phyloP scores from a whole-genome alignment of 768 basidiomycete genomes.

The Pleurotus platypus region DNA sequence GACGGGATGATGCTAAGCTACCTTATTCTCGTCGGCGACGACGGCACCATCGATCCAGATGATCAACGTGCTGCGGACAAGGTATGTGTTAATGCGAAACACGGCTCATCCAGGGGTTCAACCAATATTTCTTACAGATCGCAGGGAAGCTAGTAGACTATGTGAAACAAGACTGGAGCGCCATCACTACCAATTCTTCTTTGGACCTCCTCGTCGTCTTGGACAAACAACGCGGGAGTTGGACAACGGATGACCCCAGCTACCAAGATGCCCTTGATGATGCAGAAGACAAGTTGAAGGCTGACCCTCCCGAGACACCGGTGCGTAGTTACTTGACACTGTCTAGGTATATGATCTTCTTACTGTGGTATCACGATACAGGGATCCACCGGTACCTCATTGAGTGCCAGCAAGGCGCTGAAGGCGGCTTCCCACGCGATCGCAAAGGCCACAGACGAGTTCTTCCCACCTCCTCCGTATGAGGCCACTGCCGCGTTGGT shows the following conservation, averaged over 20 bases:
- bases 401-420: neutral
- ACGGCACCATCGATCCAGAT: constrained; percentile 5
- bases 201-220: neutral
- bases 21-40: constrained; percentile 3
- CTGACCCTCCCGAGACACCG: constrained; percentile 2
- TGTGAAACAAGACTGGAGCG: neutral
- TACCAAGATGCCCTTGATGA: constrained; percentile 1
- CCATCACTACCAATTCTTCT: neutral
- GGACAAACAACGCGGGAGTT: neutral
- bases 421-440: neutral
- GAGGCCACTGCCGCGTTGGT: neutral
- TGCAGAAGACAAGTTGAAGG: neutral
- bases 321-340: neutral
- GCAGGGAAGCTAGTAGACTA: constrained; percentile 1
- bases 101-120: neutral
- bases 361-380: neutral
- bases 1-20: constrained; percentile 6
- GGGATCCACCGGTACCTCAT: neutral
- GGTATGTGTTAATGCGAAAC: neutral
- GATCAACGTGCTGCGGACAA: constrained; percentile 9
- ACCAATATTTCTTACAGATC: neutral
- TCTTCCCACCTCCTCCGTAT: constrained; percentile 1
- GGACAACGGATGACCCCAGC: neutral
- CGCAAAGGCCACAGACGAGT: neutral
- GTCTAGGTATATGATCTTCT: neutral